Conservation (phyloP, 2,329 filamentous ascomycete species). For the Exserohilum turcica region DNA sequence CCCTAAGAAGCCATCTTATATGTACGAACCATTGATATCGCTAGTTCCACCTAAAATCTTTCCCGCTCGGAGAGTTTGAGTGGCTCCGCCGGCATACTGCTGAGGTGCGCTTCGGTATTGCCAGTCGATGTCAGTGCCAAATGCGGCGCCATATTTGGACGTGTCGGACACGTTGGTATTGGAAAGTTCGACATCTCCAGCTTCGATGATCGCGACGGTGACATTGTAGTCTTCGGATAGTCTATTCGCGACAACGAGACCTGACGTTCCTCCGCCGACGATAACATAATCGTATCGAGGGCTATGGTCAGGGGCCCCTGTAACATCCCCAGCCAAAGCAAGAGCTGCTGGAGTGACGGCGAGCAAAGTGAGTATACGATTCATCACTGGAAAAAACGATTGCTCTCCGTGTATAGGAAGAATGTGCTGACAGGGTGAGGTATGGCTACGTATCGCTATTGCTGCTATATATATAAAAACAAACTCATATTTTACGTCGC, state of each 20-base stretch:
- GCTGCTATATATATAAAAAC: neutral
- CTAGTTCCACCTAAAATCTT: neutral
- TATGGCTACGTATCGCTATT: neutral
- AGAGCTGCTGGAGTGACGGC: neutral
- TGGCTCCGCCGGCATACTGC: neutral
- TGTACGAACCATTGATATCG: slow-evolving; percentile 2
- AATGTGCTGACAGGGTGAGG: neutral
- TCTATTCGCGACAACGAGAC: neutral
- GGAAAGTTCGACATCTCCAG: neutral
- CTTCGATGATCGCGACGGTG: neutral
- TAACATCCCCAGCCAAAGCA: neutral
- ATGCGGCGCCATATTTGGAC: neutral
- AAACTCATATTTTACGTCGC: neutral
- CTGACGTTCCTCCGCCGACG: neutral
- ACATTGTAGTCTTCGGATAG: slow-evolving; percentile 2
- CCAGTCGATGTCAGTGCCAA: slow-evolving; percentile 1
- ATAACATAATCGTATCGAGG: slow-evolving; percentile 1
- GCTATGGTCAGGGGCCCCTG: neutral
- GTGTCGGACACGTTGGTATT: slow-evolving; percentile 2
- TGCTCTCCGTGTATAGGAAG: neutral
- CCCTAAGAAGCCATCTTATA: neutral
- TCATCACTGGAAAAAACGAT: neutral
- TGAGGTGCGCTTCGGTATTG: slow-evolving; percentile 2
- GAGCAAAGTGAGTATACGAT: neutral
- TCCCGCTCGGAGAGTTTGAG: neutral